A percentile compares a stretch with the other conserved stretches of the same genome.
phyloP scores from a whole-genome alignment of 2,329 filamentous ascomycete species.

The Dryadomyces sulphureus region DNA sequence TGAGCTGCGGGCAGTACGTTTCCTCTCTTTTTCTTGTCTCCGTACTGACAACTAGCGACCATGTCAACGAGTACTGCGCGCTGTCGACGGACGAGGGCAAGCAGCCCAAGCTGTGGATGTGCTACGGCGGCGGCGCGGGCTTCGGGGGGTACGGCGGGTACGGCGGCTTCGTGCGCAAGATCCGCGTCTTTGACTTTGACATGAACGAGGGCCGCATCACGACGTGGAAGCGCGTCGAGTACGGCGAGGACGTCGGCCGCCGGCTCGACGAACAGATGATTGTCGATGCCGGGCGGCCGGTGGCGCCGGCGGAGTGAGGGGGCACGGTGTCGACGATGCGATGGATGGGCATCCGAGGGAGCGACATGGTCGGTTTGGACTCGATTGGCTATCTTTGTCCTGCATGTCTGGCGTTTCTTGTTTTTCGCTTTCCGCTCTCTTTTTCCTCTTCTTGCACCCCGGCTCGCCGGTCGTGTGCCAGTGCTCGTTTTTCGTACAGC shows the following conservation, averaged over 20 bases:
- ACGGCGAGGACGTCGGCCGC: constrained; percentile 36
- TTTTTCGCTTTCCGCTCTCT: background rate
- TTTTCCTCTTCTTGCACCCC: too few species aligned
- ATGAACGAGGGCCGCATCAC: constrained; percentile 77
- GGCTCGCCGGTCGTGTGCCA: too few species aligned
- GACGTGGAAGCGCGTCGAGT: constrained; percentile 85
- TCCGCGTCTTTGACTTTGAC: constrained; percentile 86
- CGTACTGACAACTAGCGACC: constrained; percentile 44
- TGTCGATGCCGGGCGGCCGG: constrained; percentile 42
- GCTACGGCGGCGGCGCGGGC: constrained; percentile 80
- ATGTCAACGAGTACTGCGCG: constrained; percentile 93
- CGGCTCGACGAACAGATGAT: constrained; percentile 49
- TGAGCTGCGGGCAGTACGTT: constrained; percentile 79
- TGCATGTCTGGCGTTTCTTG: background rate
- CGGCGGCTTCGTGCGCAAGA: constrained; percentile 64
- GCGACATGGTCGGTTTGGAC: background rate
- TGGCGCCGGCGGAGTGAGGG: constrained; percentile 16
- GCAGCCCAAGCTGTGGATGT: constrained; percentile 83
- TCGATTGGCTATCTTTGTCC: background rate
- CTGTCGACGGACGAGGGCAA: constrained; percentile 41
- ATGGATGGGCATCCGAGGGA: too few species aligned
- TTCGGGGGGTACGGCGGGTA: constrained; percentile 96
- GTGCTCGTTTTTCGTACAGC: too few species aligned
- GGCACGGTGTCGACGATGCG: too few species aligned
- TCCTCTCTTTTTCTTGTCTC: background rate